A percentile compares a stretch with the other conserved stretches of the same genome.
Conservation (phyloP, 176 grass and related monocot genomes). For the Avena sativa region DNA sequence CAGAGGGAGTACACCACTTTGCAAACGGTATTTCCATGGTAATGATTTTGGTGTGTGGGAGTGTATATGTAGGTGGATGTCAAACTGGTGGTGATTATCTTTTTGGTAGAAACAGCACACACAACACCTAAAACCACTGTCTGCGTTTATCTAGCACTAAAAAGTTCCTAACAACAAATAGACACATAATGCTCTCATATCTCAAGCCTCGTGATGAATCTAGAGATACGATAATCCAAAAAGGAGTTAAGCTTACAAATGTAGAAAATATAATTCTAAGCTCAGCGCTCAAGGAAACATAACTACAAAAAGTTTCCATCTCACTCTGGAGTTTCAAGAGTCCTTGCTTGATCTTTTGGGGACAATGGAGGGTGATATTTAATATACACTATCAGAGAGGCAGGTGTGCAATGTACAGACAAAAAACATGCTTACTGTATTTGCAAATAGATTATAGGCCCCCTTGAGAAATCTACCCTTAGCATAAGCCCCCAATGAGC, state of each 20-base stretch:
- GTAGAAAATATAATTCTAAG: background rate
- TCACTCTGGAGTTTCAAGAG: background rate
- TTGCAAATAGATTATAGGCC: background rate
- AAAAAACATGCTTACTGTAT: background rate
- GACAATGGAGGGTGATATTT: background rate
- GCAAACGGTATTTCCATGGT: background rate
- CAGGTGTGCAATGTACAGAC: background rate
- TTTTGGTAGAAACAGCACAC: slow-evolving; percentile 8
- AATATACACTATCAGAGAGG: background rate
- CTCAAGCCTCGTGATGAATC: background rate
- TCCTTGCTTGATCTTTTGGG: background rate
- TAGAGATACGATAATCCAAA: background rate
- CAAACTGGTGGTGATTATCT: background rate
- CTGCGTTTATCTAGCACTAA: background rate
- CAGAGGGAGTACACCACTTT: background rate
- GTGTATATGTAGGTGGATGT: background rate
- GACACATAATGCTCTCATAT: background rate
- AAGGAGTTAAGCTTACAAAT: background rate
- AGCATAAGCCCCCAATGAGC: background rate
- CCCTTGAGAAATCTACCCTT: background rate
- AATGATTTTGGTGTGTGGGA: background rate
- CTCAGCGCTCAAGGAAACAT: background rate
- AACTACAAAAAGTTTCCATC: background rate
- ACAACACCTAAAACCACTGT: background rate
- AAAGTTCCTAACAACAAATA: background rate